phyloP scores from a whole-genome alignment of 768 basidiomycete genomes.

The Lentinula boryana region DNA sequence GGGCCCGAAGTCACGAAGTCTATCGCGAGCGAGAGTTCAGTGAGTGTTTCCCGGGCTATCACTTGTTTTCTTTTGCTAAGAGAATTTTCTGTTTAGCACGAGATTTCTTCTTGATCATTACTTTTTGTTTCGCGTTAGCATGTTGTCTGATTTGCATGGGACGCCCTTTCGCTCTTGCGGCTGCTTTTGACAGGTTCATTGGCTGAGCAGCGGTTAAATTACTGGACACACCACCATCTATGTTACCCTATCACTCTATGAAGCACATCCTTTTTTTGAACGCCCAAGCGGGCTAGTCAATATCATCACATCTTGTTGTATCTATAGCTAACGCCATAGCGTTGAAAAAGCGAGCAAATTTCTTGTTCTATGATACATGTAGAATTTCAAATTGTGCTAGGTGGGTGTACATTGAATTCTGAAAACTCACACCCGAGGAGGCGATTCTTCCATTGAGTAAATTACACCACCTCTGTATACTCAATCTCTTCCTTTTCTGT shows the following conservation, averaged over 20 bases:
- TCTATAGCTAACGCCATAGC: background rate
- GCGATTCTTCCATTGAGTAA: too few species aligned
- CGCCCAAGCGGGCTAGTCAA: background rate
- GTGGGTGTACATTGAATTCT: too few species aligned
- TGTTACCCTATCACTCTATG: background rate
- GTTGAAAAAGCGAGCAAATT: background rate
- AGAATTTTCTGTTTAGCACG: slow-evolving; percentile 20
- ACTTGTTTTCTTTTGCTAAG: background rate
- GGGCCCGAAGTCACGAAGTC: slow-evolving; percentile 2
- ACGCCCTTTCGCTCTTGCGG: slow-evolving; percentile 22
- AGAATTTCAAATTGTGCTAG: too few species aligned
- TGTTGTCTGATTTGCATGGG: slow-evolving; percentile 27
- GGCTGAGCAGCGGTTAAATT: background rate
- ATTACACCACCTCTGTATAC: background rate
- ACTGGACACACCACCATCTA: background rate
- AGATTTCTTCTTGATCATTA: slow-evolving; percentile 36
- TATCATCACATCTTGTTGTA: background rate
- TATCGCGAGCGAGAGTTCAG: slow-evolving; percentile 5
- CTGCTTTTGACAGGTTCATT: slow-evolving; percentile 6
- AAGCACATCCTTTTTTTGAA: background rate
- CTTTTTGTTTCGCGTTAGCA: slow-evolving; percentile 32
- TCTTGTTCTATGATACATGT: too few species aligned
- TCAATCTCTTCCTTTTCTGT: background rate
- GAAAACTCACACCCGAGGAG: too few species aligned
- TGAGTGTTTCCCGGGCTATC: background rate